These are phyloP conservation scores for Phaseolus coccineus DNA, from an alignment of 331 rosid genomes.

Conservation along the genomic window DNA sequence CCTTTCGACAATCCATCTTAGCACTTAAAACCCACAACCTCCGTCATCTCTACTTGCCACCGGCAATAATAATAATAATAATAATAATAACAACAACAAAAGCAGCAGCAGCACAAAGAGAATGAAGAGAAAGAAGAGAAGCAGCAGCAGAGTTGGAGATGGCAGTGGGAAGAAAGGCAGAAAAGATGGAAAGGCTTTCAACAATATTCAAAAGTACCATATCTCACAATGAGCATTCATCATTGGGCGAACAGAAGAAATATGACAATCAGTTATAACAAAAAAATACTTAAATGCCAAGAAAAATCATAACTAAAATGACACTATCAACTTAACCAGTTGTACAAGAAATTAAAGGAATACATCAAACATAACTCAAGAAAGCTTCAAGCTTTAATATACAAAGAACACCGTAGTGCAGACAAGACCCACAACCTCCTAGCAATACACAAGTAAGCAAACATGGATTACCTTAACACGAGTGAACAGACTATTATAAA, in stretches of 20 bases:
- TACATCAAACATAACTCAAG: background rate
- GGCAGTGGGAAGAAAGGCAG: constrained; percentile 38
- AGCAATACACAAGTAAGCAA: background rate
- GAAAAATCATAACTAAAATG: background rate
- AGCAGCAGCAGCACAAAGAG: background rate
- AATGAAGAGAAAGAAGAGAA: background rate
- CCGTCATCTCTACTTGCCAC: constrained; percentile 47
- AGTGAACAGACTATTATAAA: no score
- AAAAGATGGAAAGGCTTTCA: constrained; percentile 42
- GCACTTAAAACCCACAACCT: constrained; percentile 27
- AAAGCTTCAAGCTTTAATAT: background rate
- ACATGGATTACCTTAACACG: background rate
- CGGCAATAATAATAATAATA: constrained; percentile 22
- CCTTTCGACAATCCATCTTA: constrained; percentile 46
- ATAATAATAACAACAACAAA: background rate
- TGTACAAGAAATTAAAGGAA: background rate
- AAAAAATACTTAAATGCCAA: no score
- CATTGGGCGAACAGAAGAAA: constrained; percentile 40
- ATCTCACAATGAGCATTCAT: constrained; percentile 26
- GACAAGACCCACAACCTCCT: background rate
- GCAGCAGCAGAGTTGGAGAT: background rate
- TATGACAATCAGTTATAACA: background rate
- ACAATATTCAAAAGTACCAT: constrained; percentile 28
- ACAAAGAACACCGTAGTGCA: background rate
- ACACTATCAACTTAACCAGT: background rate